phyloP scores from a whole-genome alignment of 768 basidiomycete species.

The Chlorophyllum brunneum region DNA sequence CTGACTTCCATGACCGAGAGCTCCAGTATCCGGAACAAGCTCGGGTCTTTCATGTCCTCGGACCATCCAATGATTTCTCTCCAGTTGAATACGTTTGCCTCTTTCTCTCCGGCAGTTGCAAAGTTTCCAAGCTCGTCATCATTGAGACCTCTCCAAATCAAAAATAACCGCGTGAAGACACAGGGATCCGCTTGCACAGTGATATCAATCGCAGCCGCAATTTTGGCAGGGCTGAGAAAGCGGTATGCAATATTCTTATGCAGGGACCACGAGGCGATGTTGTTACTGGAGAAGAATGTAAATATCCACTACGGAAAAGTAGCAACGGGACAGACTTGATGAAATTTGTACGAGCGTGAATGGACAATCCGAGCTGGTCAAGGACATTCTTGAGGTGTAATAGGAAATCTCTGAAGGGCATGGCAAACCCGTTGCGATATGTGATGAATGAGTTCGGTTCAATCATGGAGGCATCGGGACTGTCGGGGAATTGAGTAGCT shows the following conservation, averaged over 20 bases:
- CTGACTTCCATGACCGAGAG: conserved; percentile 72
- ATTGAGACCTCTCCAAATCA: conserved; percentile 78
- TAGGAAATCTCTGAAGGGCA: conserved; percentile 78
- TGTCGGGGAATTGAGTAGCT: conserved; percentile 24
- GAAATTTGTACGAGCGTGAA: conserved; percentile 79
- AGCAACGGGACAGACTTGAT: conserved; percentile 54
- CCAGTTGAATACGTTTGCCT: conserved; percentile 81
- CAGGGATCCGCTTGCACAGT: conserved; percentile 79
- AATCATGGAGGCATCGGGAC: conserved; percentile 73
- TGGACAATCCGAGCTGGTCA: conserved; percentile 79
- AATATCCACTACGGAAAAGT: conserved; percentile 3
- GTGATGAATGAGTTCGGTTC: conserved; percentile 78
- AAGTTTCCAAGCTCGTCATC: conserved; percentile 79
- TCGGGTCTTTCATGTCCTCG: conserved; percentile 72
- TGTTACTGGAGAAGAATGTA: conserved; percentile 47
- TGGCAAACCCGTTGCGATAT: conserved; percentile 80
- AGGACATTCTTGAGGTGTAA: conserved; percentile 79
- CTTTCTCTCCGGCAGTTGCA: conserved; percentile 79
- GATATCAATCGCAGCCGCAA: conserved; percentile 85
- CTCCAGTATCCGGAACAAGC: conserved; percentile 76
- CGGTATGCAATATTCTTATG: conserved; percentile 90
- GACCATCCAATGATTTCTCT: conserved; percentile 76
- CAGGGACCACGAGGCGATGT: conserved; percentile 65
- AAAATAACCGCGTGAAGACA: conserved; percentile 79
- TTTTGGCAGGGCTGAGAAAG: conserved; percentile 75